Evolutionary conservation across 2,329 filamentous ascomycete species (phyloP).

Genomic region (Mycogone perniciosa): DNA sequence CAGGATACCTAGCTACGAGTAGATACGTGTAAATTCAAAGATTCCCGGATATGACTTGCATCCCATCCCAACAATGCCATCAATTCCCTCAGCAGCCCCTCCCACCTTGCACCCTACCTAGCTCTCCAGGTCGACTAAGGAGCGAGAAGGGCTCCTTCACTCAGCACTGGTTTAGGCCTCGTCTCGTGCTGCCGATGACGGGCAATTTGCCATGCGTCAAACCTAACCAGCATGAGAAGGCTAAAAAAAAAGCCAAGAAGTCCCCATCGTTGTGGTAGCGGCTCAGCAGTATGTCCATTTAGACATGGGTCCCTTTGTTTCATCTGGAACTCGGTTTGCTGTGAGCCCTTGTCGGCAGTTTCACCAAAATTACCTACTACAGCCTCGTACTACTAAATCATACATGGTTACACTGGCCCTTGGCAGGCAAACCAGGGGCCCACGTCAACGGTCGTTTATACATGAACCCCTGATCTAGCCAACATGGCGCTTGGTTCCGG

Average conservation of each 20-base stretch:
- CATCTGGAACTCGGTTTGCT: constrained; percentile 1
- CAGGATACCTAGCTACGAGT: no score
- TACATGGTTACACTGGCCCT: background rate
- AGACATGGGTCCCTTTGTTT: background rate
- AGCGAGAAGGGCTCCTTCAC: background rate
- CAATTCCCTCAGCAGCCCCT: no score
- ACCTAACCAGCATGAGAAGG: background rate
- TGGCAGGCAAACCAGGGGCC: constrained; percentile 7
- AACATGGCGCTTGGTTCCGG: constrained; percentile 3
- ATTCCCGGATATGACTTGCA: no score
- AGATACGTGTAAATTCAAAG: no score
- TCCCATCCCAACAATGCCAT: no score
- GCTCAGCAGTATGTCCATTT: background rate
- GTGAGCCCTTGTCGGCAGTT: constrained; percentile 9
- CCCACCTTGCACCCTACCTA: no score
- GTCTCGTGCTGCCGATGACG: background rate
- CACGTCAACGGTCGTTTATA: constrained; percentile 13
- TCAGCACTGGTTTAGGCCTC: background rate
- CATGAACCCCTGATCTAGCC: constrained; percentile 11
- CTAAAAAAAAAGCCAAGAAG: background rate
- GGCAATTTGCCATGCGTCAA: background rate
- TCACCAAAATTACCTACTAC: constrained; percentile 5
- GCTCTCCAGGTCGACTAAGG: no score
- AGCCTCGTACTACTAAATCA: no score
- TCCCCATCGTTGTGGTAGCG: background rate